Base-by-base conservation (phyloP, 2,329 filamentous ascomycete genomes). In the Phialophora tarda region DNA sequence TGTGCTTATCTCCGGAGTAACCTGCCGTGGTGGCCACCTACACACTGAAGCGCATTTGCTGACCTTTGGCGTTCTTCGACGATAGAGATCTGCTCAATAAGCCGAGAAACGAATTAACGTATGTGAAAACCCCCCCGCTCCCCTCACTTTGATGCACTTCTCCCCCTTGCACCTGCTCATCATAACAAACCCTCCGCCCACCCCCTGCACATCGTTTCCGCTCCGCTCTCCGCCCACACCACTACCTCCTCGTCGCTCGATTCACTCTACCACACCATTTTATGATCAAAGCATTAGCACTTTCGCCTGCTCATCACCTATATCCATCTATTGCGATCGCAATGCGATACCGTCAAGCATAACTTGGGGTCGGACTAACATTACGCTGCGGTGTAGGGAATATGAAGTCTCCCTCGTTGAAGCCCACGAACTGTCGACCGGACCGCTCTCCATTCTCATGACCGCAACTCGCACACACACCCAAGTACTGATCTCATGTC, bases 401-500 rank as follows among this genome's bases (percentile, higher is more conserved):
- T 97, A 94, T 81, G 93, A 97, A 81, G 90, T 97, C 73, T 88
- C 90, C 62, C 89, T 93, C 70, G 84, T 90, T 73, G 90, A 92
- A 78, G 89, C 91, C 76, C 89, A 93, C 78, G 91, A 93, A 80
- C 88, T 93, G 79, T 91, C 88, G 70, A 87, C 89, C 47, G 91
- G 91, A 2, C 91, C 91, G 8, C 85, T 98, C 54, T 97, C 93
- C 4, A 95, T 99, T 75, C 91, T 99, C 68, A 94, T 98, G 82
- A 97, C 95, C 66, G 95, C 95, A 71, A 95, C 97, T 65, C 91
- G 93, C 78, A 91, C 91, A 71, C 94, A 97, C 83, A 91, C 91
- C 51, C 95, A 98, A 82, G 94, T 99, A 69, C 88, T 99, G 71
- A 97, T 99, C 77, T 97, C 92, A 62, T 94, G 94, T 82, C 93